Evolutionary conservation across 768 basidiomycete species (phyloP).

Genomic region (Xanthoconium purpureum): DNA sequence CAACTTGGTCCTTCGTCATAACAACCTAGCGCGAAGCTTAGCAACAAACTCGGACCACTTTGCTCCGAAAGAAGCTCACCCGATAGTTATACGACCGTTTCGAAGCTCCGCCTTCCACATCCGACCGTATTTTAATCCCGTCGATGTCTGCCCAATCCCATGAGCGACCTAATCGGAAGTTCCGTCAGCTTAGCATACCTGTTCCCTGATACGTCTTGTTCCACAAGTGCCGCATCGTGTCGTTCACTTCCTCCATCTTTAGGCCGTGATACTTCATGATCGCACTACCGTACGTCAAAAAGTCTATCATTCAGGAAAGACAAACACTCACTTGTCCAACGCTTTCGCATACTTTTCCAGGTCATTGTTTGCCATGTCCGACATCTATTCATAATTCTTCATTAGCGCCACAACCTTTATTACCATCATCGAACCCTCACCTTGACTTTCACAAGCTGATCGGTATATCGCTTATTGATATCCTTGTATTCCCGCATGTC

Average conservation of each 20-base stretch:
- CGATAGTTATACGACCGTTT: constrained; percentile 97
- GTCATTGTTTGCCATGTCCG: constrained; percentile 96
- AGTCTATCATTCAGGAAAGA: background rate
- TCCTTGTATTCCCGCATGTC: constrained; percentile 87
- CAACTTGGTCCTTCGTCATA: constrained; percentile 98
- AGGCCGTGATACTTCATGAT: constrained; percentile 98
- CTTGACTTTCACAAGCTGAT: constrained; percentile 94
- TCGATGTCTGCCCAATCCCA: constrained; percentile 74
- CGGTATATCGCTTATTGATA: constrained; percentile 79
- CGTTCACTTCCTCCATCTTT: constrained; percentile 99
- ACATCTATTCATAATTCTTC: constrained; percentile 55
- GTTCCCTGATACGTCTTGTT: constrained; percentile 99
- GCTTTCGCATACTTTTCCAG: constrained; percentile 98
- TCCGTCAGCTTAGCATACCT: constrained; percentile 45
- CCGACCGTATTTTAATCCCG: constrained; percentile 92
- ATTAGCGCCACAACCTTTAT: background rate
- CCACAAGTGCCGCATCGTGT: constrained; percentile 96
- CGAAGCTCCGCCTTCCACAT: constrained; percentile 85
- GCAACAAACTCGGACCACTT: constrained; percentile 6
- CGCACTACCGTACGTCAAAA: constrained; percentile 53
- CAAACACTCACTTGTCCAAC: constrained; percentile 75
- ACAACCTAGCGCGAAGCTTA: constrained; percentile 63
- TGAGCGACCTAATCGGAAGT: constrained; percentile 11
- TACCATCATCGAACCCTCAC: constrained; percentile 38
- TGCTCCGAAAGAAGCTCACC: constrained; percentile 44